A percentile compares a stretch with the other conserved stretches of the same genome.
Conservation (phyloP, 140 eudicot species). For the Ambrosia hybrid region DNA sequence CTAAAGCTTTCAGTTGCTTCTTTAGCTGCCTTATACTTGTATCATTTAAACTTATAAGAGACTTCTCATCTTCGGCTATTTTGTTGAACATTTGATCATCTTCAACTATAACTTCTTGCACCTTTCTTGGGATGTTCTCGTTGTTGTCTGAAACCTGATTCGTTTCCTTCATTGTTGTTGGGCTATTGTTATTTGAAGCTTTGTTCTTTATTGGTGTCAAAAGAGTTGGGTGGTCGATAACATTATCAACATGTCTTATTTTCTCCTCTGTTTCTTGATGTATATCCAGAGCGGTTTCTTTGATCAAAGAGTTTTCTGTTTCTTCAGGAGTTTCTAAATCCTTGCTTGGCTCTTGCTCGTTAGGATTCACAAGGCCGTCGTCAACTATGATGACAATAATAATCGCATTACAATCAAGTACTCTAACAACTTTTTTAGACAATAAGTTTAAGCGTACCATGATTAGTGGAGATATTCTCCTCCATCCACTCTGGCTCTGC, state of each 20-base stretch:
- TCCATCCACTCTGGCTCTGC: neutral
- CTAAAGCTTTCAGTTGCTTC: slow-evolving; percentile 25
- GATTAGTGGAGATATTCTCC: slow-evolving; percentile 2
- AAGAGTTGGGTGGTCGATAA: neutral
- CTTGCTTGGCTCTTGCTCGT: neutral
- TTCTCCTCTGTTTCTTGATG: neutral
- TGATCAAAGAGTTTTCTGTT: slow-evolving; percentile 5
- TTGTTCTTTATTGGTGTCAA: neutral
- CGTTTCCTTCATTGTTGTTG: neutral
- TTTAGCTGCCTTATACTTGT: slow-evolving; percentile 19
- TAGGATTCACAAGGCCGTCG: neutral
- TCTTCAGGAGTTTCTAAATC: slow-evolving; percentile 14
- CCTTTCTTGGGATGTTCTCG: neutral
- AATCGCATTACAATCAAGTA: neutral
- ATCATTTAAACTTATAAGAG: slow-evolving; percentile 3
- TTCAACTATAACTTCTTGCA: neutral
- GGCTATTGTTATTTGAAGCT: neutral
- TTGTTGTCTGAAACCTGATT: neutral
- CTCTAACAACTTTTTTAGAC: neutral
- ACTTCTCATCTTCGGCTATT: slow-evolving; percentile 6
- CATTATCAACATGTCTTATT: too few relatives aligned
- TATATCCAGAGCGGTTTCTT: neutral
- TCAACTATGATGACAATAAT: too few relatives aligned
- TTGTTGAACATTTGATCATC: neutral
- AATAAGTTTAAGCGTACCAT: neutral